Conservation (phyloP, 495 filamentous ascomycete species). For the Aspergillus asperescens region DNA sequence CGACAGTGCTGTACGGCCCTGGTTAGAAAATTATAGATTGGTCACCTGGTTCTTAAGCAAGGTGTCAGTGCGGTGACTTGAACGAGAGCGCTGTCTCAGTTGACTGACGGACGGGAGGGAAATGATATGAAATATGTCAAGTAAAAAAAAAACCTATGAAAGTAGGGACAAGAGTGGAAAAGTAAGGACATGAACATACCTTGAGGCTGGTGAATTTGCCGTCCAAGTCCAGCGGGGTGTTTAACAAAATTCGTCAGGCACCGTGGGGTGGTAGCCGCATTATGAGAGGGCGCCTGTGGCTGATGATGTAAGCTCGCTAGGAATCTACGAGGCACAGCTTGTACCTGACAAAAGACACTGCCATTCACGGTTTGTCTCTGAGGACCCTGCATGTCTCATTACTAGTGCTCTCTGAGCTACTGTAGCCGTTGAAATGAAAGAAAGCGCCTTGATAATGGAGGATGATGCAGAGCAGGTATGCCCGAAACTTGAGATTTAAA, state of each 20-base stretch:
- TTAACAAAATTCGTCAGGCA: conserved; percentile 40
- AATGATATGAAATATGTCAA: neutral
- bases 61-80: neutral
- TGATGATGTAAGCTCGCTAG: conserved; percentile 26
- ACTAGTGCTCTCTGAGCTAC: too few relatives aligned
- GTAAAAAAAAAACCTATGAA: neutral
- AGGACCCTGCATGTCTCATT: too few relatives aligned
- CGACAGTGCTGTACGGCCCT: conserved; percentile 29
- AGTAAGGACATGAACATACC: conserved; percentile 14
- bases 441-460: too few relatives aligned
- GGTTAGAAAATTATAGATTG: conserved; percentile 11
- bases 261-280: conserved; percentile 34
- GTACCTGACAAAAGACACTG: neutral
- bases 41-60: neutral
- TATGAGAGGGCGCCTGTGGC: conserved; percentile 19
- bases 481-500: too few relatives aligned
- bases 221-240: conserved; percentile 32
- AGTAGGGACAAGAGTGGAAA: neutral
- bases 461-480: too few relatives aligned
- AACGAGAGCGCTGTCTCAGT: too few relatives aligned
- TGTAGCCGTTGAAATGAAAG: too few relatives aligned
- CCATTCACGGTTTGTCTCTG: too few relatives aligned
- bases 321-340: neutral
- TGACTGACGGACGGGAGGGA: neutral
- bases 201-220: conserved; percentile 28